Percentiles rank a stretch among this genome's conserved stretches.
These are phyloP conservation scores for Alternaria arbusti DNA, from an alignment of 2,329 filamentous ascomycete species.

Conservation along the genomic window DNA sequence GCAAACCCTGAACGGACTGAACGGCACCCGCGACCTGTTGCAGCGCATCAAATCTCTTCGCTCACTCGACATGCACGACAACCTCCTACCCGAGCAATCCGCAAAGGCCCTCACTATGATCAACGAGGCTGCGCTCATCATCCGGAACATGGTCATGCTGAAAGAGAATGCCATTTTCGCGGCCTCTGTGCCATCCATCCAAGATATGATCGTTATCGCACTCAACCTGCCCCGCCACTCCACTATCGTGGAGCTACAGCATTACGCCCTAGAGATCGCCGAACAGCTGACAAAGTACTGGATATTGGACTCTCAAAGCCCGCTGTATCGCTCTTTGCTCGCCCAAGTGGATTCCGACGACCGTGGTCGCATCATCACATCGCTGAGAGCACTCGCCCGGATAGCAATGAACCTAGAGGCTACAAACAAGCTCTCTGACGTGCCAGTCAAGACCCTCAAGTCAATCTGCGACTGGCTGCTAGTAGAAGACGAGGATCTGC, in stretches of 20 bases:
- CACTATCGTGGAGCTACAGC: constrained; percentile 80
- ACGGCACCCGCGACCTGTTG: constrained; percentile 74
- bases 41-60: constrained; percentile 71
- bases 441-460: constrained; percentile 70
- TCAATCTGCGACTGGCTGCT: constrained; percentile 76
- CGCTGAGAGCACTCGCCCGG: constrained; percentile 80
- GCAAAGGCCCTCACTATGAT: constrained; percentile 75
- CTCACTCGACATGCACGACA: constrained; percentile 66
- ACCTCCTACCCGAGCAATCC: constrained; percentile 73
- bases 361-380: constrained; percentile 79
- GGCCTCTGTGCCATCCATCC: constrained; percentile 74
- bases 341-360: constrained; percentile 64
- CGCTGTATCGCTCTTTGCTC: constrained; percentile 79
- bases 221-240: constrained; percentile 77
- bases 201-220: constrained; percentile 82
- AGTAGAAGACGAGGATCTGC: constrained; percentile 87
- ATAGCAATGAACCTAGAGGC: constrained; percentile 87
- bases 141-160: constrained; percentile 96
- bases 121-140: constrained; percentile 83
- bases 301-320: constrained; percentile 72
- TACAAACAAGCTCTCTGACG: constrained; percentile 75
- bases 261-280: constrained; percentile 88
- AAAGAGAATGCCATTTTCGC: constrained; percentile 86
- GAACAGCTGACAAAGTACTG: constrained; percentile 89
- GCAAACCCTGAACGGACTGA: constrained; percentile 68